These are phyloP conservation scores for Fusarium nanum DNA, from an alignment of 2,329 filamentous ascomycete genomes.

Conservation along the genomic window DNA sequence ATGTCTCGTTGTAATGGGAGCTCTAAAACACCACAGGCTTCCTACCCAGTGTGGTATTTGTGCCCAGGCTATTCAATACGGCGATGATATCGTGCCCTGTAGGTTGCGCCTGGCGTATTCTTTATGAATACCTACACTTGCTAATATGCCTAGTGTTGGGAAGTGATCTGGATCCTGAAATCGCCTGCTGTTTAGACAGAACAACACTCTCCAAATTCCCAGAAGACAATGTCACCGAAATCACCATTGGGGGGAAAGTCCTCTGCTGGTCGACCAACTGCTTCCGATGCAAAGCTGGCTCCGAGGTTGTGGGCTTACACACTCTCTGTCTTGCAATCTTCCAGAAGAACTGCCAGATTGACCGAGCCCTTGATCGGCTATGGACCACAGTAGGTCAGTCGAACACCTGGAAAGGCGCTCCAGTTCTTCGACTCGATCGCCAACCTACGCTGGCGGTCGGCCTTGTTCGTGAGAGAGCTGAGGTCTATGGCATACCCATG, in stretches of 20 bases:
- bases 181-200: background rate
- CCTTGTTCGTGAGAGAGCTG: conserved; percentile 17
- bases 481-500: background rate
- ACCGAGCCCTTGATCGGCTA: background rate
- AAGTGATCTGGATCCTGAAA: background rate
- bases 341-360: background rate
- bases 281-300: background rate
- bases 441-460: background rate
- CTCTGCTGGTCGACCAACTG: conserved; percentile 10
- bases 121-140: rapidly evolving
- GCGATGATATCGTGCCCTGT: conserved; percentile 5
- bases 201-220: background rate
- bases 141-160: conserved; percentile 5
- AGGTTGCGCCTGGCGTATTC: background rate
- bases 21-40: background rate
- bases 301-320: conserved; percentile 3
- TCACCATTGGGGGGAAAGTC: background rate
- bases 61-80: background rate
- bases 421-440: conserved; percentile 3
- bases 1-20: background rate
- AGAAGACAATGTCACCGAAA: background rate
- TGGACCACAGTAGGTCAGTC: conserved; percentile 4
- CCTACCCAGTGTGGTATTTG: conserved; percentile 19
- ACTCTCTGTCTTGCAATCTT: conserved; percentile 1
- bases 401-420: conserved; percentile 13